Conservation (phyloP, 257 asterid genomes). For the Agastache rugosa region DNA sequence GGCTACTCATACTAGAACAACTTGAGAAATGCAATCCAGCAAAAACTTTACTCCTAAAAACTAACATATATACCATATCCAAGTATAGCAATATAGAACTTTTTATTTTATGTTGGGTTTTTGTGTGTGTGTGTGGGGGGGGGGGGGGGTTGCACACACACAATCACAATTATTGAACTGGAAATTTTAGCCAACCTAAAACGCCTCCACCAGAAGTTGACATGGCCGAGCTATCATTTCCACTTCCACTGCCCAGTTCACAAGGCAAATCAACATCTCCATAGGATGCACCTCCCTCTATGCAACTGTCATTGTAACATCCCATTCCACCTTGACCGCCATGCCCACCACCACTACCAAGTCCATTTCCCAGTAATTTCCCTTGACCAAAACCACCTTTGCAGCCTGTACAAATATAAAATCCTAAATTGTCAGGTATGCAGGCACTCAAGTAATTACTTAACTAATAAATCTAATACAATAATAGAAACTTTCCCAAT, state of each 20-base stretch:
- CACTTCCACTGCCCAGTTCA: constrained; percentile 99
- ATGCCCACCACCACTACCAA: constrained; percentile 97
- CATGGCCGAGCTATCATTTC: constrained; percentile 75
- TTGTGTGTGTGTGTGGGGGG: neutral
- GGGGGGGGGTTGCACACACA: neutral
- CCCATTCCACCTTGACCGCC: constrained; percentile 97
- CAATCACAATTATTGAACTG: constrained; percentile 14
- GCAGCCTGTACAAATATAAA: constrained; percentile 69
- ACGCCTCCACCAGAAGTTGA: constrained; percentile 93
- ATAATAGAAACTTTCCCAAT: constrained; percentile 1
- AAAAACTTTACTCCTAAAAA: neutral
- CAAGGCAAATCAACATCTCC: constrained; percentile 89
- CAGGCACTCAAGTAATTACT: neutral
- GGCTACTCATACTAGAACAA: constrained; percentile 12
- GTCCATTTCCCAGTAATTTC: constrained; percentile 58
- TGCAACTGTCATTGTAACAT: constrained; percentile 74
- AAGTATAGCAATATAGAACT: constrained; percentile 21
- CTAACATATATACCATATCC: constrained; percentile 11
- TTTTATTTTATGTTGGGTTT: neutral
- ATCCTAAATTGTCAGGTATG: constrained; percentile 24
- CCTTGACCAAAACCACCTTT: constrained; percentile 91
- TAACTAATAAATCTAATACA: constrained; percentile 15
- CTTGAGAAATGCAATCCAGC: constrained; percentile 1
- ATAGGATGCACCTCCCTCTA: constrained; percentile 82
- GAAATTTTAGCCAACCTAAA: constrained; percentile 65